These are phyloP conservation scores for Cyanodermella asteris DNA, from an alignment of 2,329 filamentous ascomycete species.

Conservation along the genomic window DNA sequence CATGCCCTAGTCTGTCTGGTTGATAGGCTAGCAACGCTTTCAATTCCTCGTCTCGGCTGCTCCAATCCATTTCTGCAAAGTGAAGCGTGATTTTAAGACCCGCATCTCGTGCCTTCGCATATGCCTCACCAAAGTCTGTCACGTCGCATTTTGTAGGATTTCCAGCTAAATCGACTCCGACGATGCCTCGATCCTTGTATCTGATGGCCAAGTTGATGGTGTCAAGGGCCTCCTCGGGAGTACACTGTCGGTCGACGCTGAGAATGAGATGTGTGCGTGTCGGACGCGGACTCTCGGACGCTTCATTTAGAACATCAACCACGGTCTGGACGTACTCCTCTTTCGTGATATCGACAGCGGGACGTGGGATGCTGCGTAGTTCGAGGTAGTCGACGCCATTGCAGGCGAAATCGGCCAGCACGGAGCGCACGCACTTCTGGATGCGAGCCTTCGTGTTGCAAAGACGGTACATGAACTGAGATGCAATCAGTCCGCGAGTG, in stretches of 20 bases:
- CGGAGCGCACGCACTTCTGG: constrained; percentile 38
- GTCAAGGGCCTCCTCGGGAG: constrained; percentile 34
- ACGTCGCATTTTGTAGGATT: constrained; percentile 45
- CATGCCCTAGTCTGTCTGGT: constrained; percentile 54
- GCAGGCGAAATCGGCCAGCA: constrained; percentile 41
- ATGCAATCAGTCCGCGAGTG: too few species aligned
- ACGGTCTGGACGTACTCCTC: constrained; percentile 43
- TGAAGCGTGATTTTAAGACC: constrained; percentile 49
- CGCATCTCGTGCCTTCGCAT: constrained; percentile 31
- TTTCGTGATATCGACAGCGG: constrained; percentile 35
- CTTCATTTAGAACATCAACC: constrained; percentile 38
- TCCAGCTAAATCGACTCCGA: constrained; percentile 61
- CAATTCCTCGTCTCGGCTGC: constrained; percentile 38
- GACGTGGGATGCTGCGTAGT: constrained; percentile 57
- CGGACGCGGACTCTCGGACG: constrained; percentile 22
- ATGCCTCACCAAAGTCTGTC: constrained; percentile 34
- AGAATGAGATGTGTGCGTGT: constrained; percentile 49
- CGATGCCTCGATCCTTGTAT: constrained; percentile 33
- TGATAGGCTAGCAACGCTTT: constrained; percentile 39
- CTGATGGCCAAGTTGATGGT: constrained; percentile 40
- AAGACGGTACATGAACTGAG: constrained; percentile 61
- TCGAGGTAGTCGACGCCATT: constrained; percentile 64
- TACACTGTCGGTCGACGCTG: constrained; percentile 48
- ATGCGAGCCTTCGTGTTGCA: constrained; percentile 41
- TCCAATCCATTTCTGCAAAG: constrained; percentile 48